Percentiles rank a stretch among this genome's conserved stretches.
Evolutionary conservation across 208 protist species (phyloP).

Genomic region (Strigomonas culicis): DNA sequence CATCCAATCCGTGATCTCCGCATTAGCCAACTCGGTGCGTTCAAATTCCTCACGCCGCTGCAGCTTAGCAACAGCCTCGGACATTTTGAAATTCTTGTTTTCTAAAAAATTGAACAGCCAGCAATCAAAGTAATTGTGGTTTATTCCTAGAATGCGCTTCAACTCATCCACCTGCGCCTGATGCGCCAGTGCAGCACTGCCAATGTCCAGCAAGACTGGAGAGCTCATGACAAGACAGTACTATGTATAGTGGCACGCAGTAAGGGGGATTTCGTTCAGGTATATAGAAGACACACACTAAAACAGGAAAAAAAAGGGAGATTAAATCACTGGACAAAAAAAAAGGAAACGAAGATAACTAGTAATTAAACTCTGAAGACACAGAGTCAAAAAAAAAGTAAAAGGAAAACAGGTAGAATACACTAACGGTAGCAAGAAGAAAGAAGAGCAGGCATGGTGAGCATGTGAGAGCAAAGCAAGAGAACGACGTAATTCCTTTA

Average conservation of each 20-base stretch:
- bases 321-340: no score
- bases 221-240: slow-evolving; percentile 22
- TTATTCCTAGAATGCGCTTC: slow-evolving; percentile 51
- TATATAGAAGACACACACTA: neutral
- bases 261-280: neutral
- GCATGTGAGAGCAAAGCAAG: neutral
- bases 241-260: neutral
- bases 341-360: no score
- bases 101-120: slow-evolving; percentile 85
- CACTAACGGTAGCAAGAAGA: neutral
- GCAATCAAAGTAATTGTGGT: slow-evolving; percentile 70
- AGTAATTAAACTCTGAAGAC: slow-evolving; percentile 7
- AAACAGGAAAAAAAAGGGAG: slow-evolving; percentile 6
- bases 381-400: slow-evolving; percentile 2
- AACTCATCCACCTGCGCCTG: slow-evolving; percentile 63
- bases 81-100: slow-evolving; percentile 81
- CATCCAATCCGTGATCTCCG: slow-evolving; percentile 74
- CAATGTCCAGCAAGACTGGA: slow-evolving; percentile 48
- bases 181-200: slow-evolving; percentile 44
- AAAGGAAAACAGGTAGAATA: neutral
- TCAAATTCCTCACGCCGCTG: slow-evolving; percentile 65
- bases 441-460: neutral
- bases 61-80: slow-evolving; percentile 69
- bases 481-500: no score
- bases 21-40: slow-evolving; percentile 37